Evolutionary conservation across 805 yeast genomes (phyloP).

Genomic region (Saturnispora sekii): DNA sequence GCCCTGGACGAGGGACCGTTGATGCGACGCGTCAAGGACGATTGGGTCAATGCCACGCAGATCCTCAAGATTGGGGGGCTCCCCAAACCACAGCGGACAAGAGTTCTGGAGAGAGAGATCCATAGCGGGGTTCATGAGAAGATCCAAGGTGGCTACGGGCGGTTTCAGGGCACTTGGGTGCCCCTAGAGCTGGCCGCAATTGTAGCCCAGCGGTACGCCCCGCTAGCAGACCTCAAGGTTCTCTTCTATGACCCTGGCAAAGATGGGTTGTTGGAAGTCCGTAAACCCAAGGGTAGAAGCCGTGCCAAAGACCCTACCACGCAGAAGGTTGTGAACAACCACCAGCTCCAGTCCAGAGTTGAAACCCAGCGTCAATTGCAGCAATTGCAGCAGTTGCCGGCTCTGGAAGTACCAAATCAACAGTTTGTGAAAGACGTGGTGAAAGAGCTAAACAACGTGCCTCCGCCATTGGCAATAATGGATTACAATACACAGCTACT

Average conservation of each 20-base stretch:
- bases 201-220: conserved; percentile 42
- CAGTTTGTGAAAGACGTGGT: no score
- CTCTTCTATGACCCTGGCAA: conserved; percentile 38
- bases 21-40: conserved; percentile 85
- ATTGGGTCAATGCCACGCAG: conserved; percentile 90
- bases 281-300: no score
- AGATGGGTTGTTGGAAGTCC: no score
- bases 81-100: conserved; percentile 71
- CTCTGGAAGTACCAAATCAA: conserved; percentile 2
- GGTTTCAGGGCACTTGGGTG: conserved; percentile 83
- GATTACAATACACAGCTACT: conserved; percentile 34
- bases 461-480: conserved; percentile 10
- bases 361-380: no score
- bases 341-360: no score
- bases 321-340: no score
- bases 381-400: conserved; percentile 5
- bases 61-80: conserved; percentile 68
- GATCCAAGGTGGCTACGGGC: conserved; percentile 78
- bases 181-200: conserved; percentile 58
- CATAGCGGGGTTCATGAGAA: conserved; percentile 59
- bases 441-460: not conserved
- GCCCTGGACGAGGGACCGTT: conserved; percentile 63
- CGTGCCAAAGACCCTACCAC: no score
- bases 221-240: conserved; percentile 42
- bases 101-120: conserved; percentile 66